Conservation (phyloP, 2,329 filamentous ascomycete species). For the Colletotrichum australisinense region DNA sequence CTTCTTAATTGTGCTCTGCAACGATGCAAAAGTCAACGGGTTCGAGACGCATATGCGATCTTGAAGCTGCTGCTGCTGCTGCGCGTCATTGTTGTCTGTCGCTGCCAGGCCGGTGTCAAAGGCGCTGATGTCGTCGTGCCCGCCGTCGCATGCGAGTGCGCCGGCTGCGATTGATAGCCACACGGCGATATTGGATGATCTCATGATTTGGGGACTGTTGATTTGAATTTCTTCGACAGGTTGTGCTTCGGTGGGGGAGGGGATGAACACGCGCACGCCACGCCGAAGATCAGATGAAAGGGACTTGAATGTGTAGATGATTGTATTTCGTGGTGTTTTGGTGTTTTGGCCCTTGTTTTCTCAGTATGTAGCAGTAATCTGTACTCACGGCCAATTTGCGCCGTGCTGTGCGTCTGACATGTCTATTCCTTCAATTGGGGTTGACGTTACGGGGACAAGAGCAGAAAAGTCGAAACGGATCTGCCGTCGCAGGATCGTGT, state of each 20-base stretch:
- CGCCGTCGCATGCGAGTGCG: constrained; percentile 8
- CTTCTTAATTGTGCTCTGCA: not conserved
- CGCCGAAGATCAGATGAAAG: constrained; percentile 18
- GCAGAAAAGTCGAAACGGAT: constrained; percentile 22
- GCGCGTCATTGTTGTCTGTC: not conserved
- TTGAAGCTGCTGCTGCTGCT: not conserved
- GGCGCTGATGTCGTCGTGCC: not conserved
- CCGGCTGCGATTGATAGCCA: constrained; percentile 21
- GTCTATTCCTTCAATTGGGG: not conserved
- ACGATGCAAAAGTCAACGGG: not conserved
- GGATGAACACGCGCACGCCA: not conserved
- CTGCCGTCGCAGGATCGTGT: constrained; percentile 33
- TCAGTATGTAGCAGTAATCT: no score
- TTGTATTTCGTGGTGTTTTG: not conserved
- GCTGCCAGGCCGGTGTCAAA: not conserved
- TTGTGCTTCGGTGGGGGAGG: no score
- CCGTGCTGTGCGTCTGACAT: not conserved
- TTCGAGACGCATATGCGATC: constrained; percentile 11
- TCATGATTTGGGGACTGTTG: not conserved
- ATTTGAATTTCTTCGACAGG: not conserved
- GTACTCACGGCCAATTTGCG: not conserved
- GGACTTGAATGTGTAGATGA: not conserved
- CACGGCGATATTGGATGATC: constrained; percentile 18
- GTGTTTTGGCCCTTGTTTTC: not conserved
- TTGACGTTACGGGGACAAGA: not conserved